These are phyloP conservation scores for Sporothrix protearum DNA, from an alignment of 2,329 filamentous ascomycete genomes.

Conservation along the genomic window DNA sequence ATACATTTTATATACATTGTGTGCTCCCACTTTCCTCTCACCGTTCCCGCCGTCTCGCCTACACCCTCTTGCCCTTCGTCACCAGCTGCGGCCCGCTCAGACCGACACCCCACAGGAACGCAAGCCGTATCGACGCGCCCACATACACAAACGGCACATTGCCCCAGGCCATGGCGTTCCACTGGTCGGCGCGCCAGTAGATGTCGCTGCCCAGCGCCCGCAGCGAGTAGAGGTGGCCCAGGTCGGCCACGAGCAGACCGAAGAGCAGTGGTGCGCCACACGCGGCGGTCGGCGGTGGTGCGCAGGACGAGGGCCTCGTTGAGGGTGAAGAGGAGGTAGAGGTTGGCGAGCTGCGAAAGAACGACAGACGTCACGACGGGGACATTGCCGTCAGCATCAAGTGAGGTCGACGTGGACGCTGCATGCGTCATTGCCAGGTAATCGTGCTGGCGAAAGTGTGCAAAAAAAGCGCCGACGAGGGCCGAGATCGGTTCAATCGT, in stretches of 20 bases:
- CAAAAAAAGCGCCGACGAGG: slow-evolving; percentile 51
- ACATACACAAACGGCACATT: slow-evolving; percentile 69
- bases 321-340: slow-evolving; percentile 73
- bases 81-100: slow-evolving; percentile 34
- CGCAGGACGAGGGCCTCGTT: slow-evolving; percentile 75
- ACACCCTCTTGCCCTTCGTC: slow-evolving; percentile 12
- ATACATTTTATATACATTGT: no score
- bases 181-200: slow-evolving; percentile 60
- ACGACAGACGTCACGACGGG: slow-evolving; percentile 62
- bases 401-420: slow-evolving; percentile 43
- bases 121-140: slow-evolving; percentile 56
- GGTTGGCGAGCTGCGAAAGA: slow-evolving; percentile 71
- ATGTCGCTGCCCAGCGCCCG: slow-evolving; percentile 54
- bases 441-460: slow-evolving; percentile 46
- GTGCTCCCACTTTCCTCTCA: no score
- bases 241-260: slow-evolving; percentile 67
- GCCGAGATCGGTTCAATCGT: slow-evolving; percentile 62
- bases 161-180: slow-evolving; percentile 67
- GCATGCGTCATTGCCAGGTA: slow-evolving; percentile 65
- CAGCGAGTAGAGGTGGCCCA: slow-evolving; percentile 70
- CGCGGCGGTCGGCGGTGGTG: slow-evolving; percentile 60
- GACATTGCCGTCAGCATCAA: slow-evolving; percentile 36
- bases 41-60: neutral
- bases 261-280: slow-evolving; percentile 68
- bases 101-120: slow-evolving; percentile 58